Base-by-base conservation (phyloP, 2,329 filamentous ascomycete genomes). In the Verruconis gallopava region DNA sequence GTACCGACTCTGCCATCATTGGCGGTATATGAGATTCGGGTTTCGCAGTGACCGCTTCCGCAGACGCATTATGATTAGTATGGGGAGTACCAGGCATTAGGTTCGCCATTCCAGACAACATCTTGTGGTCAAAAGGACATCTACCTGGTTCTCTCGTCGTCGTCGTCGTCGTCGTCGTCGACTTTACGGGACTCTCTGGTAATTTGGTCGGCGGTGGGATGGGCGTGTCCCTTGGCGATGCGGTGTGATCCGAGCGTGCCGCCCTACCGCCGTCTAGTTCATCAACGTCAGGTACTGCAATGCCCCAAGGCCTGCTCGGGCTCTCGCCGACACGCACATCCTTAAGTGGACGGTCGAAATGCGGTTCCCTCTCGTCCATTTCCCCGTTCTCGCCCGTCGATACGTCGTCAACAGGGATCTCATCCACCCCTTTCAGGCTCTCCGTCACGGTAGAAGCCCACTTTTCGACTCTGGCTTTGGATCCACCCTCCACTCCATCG, bases 301-400 rank as follows among this genome's bases (percentile, higher is more conserved):
- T 93, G 4, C 88, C 88, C 88, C 88, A 95, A 12, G 89, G 89
- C 35, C 89, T 73, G 58, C 83, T 93, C 4, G 89, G 89, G 12
- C 85, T 93, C 61, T 96, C 89, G 34, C 89, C 89, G 17, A 96
- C 78, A n/a, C 89, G 73, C 6, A 96, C 75, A 52, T 95, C 89
- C 55, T 89, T 85, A 40, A 96, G 60, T 0, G 83, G 79, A 35
- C 88, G 75, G 50, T 93, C 85, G 56, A 94, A 95, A 53, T 79
- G 82, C 44, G 78, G 72, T 48, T 77, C 69, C 44, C 85, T 73
- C 35, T 78, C 71, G 20, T 77, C 73, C 2, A 74, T 72, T 2
- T 73, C 69, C 11, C 68, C 64, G 6, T 57, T 56, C 12, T 48
- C 49, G 5, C 54, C 35, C 60, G 63, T 42, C 6, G 25, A n/a